These are phyloP conservation scores for Aspergillus neotritici DNA, from an alignment of 2,329 filamentous ascomycete genomes.

Conservation along the genomic window DNA sequence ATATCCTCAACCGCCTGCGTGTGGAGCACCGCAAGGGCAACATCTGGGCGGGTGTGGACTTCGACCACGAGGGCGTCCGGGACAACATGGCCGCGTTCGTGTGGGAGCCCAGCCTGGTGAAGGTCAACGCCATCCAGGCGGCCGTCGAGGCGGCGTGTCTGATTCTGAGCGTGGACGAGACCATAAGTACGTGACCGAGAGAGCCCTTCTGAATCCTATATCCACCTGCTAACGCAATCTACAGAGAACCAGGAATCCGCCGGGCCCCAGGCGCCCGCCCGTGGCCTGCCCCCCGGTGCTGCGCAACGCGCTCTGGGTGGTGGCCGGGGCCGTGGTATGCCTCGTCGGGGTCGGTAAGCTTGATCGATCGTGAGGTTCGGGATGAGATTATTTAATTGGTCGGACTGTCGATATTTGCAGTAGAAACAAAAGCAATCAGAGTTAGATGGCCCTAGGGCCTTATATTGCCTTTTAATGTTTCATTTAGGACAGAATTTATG, in stretches of 20 bases:
- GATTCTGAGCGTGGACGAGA: conserved; percentile 95
- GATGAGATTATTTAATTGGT: background rate
- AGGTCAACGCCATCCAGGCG: conserved; percentile 94
- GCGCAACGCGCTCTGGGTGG: conserved; percentile 83
- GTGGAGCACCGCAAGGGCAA: conserved; percentile 94
- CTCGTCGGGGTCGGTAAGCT: conserved; percentile 38
- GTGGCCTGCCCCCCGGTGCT: conserved; percentile 70
- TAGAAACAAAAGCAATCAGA: too few species aligned
- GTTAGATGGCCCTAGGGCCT: too few species aligned
- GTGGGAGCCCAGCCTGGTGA: conserved; percentile 94
- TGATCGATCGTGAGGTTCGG: background rate
- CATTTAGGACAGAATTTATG: too few species aligned
- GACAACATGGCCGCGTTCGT: conserved; percentile 96
- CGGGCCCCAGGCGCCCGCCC: conserved; percentile 71
- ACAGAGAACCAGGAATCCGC: conserved; percentile 84
- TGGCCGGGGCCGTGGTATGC: conserved; percentile 85
- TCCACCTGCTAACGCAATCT: conserved; percentile 12
- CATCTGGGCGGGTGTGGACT: conserved; percentile 94
- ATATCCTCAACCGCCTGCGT: conserved; percentile 91
- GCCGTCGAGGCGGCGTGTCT: conserved; percentile 92
- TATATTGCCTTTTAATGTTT: too few species aligned
- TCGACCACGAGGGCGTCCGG: conserved; percentile 80
- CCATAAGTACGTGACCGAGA: conserved; percentile 63
- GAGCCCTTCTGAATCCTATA: background rate
- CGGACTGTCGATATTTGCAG: background rate